Conservation (phyloP, 352 stramenopile genomes). For the Phytophthora syringae region DNA sequence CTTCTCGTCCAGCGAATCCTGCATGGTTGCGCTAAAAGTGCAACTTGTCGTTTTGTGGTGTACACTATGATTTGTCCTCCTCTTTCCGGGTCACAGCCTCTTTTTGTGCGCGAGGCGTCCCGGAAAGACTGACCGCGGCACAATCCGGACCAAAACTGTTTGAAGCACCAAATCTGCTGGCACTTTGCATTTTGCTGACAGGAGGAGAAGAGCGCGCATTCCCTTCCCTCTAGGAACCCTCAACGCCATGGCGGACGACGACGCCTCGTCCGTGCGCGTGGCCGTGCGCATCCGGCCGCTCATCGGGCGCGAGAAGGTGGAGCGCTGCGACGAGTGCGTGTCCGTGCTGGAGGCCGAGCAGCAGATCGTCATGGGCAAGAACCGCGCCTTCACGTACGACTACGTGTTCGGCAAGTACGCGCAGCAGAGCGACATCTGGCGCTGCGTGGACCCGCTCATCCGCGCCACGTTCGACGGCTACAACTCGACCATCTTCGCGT, state of each 20-base stretch:
- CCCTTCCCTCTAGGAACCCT: too few relatives aligned
- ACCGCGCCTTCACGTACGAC: conserved; percentile 91
- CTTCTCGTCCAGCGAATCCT: too few relatives aligned
- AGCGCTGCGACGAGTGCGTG: conserved; percentile 88
- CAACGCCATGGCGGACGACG: conserved; percentile 49
- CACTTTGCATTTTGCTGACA: neutral
- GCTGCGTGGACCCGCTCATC: conserved; percentile 83
- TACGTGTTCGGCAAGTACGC: conserved; percentile 89
- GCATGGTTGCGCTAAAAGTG: too few relatives aligned
- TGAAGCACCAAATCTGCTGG: conserved; percentile 11
- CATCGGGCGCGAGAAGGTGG: conserved; percentile 89
- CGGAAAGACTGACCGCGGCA: too few relatives aligned
- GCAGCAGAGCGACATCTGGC: conserved; percentile 88
- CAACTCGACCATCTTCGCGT: conserved; percentile 92
- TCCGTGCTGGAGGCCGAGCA: conserved; percentile 83
- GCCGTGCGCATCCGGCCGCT: conserved; percentile 87
- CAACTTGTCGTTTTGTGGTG: too few relatives aligned
- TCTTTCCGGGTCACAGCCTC: too few relatives aligned
- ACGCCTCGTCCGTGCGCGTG: conserved; percentile 75
- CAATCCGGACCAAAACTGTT: neutral
- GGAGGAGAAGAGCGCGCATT: too few relatives aligned
- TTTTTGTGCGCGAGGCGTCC: too few relatives aligned
- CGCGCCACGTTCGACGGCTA: conserved; percentile 88
- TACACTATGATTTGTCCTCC: too few relatives aligned
- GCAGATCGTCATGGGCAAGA: conserved; percentile 90